A percentile compares a stretch with the other conserved stretches of the same genome.
Conservation (phyloP, 2,329 filamentous ascomycete genomes). For the Epichloe typhina region DNA sequence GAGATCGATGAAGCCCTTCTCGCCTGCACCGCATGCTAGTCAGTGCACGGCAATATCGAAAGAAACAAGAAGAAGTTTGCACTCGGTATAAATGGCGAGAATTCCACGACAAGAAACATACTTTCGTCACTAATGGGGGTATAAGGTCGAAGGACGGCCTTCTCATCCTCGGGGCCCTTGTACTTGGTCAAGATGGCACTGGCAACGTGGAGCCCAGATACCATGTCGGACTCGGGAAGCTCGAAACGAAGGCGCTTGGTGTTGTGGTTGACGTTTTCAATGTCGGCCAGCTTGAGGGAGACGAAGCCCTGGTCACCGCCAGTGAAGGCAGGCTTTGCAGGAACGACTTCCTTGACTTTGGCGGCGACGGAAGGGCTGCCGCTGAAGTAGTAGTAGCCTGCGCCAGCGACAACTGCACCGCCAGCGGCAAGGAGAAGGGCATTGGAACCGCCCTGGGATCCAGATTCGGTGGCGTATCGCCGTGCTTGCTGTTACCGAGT, state of each 20-base stretch:
- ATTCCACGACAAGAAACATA: slow-evolving; percentile 21
- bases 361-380: slow-evolving; percentile 41
- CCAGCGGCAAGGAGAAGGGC: slow-evolving; percentile 47
- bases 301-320: slow-evolving; percentile 87
- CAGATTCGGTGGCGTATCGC: slow-evolving; percentile 55
- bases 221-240: slow-evolving; percentile 69
- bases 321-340: slow-evolving; percentile 44
- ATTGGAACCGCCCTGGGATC: slow-evolving; percentile 41
- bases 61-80: too few relatives aligned
- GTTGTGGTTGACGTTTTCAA: slow-evolving; percentile 81
- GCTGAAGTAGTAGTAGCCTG: slow-evolving; percentile 42
- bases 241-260: slow-evolving; percentile 86
- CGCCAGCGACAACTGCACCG: slow-evolving; percentile 44
- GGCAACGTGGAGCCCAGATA: slow-evolving; percentile 69
- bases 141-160: slow-evolving; percentile 83
- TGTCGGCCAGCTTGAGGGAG: slow-evolving; percentile 62
- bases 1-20: slow-evolving; percentile 72
- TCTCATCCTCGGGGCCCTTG: slow-evolving; percentile 69
- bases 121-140: slow-evolving; percentile 82
- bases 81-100: too few relatives aligned
- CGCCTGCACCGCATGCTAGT: slow-evolving; percentile 34
- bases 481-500: slow-evolving; percentile 27
- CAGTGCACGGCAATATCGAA: not conserved
- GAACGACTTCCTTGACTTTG: slow-evolving; percentile 29
- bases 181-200: slow-evolving; percentile 89